Percentiles rank a stretch among this genome's conserved stretches.
These are phyloP conservation scores for Soucietia sequanensis DNA, from an alignment of 805 yeast genomes.

Conservation along the genomic window DNA sequence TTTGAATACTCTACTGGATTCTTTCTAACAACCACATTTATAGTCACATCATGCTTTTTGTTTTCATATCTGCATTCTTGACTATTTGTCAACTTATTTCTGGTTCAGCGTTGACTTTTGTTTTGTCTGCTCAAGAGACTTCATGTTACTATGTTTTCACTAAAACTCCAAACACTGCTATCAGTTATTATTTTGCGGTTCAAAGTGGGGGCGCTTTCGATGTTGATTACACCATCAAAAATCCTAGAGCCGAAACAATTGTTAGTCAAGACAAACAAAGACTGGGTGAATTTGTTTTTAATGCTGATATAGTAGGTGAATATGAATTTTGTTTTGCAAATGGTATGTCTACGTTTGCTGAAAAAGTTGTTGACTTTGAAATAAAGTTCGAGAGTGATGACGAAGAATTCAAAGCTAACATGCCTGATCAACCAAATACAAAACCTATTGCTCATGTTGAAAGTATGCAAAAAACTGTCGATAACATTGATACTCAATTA, in stretches of 20 bases:
- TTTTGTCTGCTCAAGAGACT: slow-evolving; percentile 70
- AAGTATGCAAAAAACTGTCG: slow-evolving; percentile 53
- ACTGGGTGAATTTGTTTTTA: slow-evolving; percentile 78
- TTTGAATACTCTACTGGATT: no score
- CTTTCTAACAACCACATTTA: no score
- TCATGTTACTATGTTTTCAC: slow-evolving; percentile 74
- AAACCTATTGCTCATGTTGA: slow-evolving; percentile 53
- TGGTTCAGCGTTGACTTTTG: slow-evolving; percentile 67
- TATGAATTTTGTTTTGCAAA: slow-evolving; percentile 85
- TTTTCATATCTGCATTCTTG: slow-evolving; percentile 13
- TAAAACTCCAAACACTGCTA: slow-evolving; percentile 52
- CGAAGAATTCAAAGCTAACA: slow-evolving; percentile 51
- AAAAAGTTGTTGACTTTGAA: slow-evolving; percentile 83
- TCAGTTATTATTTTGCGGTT: slow-evolving; percentile 82
- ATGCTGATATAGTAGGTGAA: slow-evolving; percentile 68
- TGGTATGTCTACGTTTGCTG: slow-evolving; percentile 77
- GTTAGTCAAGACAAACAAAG: slow-evolving; percentile 59
- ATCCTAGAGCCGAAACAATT: slow-evolving; percentile 56
- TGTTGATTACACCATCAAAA: slow-evolving; percentile 64
- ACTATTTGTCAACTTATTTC: slow-evolving; percentile 30
- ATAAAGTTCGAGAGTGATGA: slow-evolving; percentile 51
- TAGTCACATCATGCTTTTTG: slow-evolving; percentile 14
- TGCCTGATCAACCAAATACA: slow-evolving; percentile 53
- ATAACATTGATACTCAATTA: slow-evolving; percentile 58
- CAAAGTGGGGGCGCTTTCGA: slow-evolving; percentile 79